These are phyloP conservation scores for Chalaropsis ovoidea DNA, from an alignment of 2,329 filamentous ascomycete genomes.

Conservation along the genomic window DNA sequence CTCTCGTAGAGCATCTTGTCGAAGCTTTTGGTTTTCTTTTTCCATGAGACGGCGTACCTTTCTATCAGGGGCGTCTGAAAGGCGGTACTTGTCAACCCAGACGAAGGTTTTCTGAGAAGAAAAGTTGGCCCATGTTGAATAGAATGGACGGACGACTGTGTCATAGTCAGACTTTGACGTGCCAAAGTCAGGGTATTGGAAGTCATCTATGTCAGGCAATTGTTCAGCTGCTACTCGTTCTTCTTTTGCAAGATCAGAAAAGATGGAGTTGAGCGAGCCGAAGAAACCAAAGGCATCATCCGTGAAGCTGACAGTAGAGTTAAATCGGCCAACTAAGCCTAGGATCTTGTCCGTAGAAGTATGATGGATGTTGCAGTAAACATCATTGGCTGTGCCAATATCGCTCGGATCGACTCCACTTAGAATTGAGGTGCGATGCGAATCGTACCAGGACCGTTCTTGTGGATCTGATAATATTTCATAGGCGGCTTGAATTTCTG, in stretches of 20 bases:
- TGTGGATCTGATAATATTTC: conserved; percentile 93
- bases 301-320: conserved; percentile 64
- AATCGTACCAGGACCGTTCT: conserved; percentile 95
- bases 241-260: conserved; percentile 69
- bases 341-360: conserved; percentile 75
- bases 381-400: conserved; percentile 44
- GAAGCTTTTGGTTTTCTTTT: conserved; percentile 78
- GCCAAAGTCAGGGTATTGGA: conserved; percentile 75
- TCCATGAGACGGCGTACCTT: conserved; percentile 77
- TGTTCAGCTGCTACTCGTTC: conserved; percentile 40
- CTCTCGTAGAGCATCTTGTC: conserved; percentile 72
- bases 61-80: conserved; percentile 80
- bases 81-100: conserved; percentile 78
- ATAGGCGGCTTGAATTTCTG: conserved; percentile 85
- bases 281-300: conserved; percentile 79
- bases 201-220: conserved; percentile 46
- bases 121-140: conserved; percentile 69
- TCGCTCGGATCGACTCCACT: conserved; percentile 47
- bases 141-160: conserved; percentile 68
- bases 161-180: conserved; percentile 64
- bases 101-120: conserved; percentile 74
- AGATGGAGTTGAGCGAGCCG: conserved; percentile 63
- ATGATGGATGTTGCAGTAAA: conserved; percentile 58
- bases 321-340: conserved; percentile 69
- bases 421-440: conserved; percentile 77